phyloP scores from a whole-genome alignment of 2,329 filamentous ascomycete species.

The Hypoxylon rubiginosum region DNA sequence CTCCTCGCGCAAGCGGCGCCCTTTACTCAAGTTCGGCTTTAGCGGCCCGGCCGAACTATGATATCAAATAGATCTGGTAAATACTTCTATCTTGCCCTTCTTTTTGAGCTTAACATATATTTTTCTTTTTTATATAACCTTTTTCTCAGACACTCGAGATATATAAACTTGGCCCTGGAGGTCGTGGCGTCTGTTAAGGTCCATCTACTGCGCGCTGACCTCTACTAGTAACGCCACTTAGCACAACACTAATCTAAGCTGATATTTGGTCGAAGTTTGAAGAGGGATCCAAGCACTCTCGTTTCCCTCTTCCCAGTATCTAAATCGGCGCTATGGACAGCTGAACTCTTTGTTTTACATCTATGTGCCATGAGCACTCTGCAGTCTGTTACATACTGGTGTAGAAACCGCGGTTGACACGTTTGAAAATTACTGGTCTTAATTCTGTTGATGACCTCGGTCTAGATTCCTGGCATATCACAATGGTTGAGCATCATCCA shows the following conservation, averaged over 20 bases:
- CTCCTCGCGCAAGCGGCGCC: constrained; percentile 31
- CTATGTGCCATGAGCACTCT: constrained; percentile 36
- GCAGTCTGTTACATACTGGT: constrained; percentile 22
- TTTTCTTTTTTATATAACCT: not conserved
- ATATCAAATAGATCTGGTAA: constrained; percentile 25
- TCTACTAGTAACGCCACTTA: constrained; percentile 17
- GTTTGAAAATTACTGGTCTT: constrained; percentile 10
- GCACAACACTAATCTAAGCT: constrained; percentile 6
- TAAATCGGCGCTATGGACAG: constrained; percentile 27
- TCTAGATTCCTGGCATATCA: constrained; percentile 22
- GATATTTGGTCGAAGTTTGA: constrained; percentile 6
- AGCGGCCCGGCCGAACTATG: constrained; percentile 20
- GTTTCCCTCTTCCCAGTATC: constrained; percentile 9
- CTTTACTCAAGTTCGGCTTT: constrained; percentile 39
- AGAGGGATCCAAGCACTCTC: constrained; percentile 7
- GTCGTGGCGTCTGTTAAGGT: constrained; percentile 25
- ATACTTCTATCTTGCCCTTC: constrained; percentile 12
- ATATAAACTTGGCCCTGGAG: constrained; percentile 27
- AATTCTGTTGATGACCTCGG: constrained; percentile 8
- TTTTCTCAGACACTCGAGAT: not conserved
- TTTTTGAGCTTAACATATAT: constrained; percentile 1
- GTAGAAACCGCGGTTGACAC: constrained; percentile 17
- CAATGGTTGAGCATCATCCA: constrained; percentile 53
- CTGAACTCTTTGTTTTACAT: constrained; percentile 18
- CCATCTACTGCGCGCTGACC: not conserved